These are phyloP conservation scores for Linderniella brevidens DNA, from an alignment of 257 asterid species.

Conservation along the genomic window DNA sequence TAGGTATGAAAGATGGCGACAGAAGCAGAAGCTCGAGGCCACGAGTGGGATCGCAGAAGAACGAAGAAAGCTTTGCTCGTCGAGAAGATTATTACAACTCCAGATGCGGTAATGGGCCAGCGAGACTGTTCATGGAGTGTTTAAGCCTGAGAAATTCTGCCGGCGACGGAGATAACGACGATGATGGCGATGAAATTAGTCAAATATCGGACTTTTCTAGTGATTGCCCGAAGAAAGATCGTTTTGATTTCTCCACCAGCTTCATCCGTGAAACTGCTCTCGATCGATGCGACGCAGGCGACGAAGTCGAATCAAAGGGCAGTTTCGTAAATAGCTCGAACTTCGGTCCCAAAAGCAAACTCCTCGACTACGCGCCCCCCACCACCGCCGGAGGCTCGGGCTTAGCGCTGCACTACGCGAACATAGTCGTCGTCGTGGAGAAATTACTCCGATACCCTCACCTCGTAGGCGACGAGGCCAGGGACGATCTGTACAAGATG, in stretches of 20 bases:
- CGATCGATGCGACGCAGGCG: constrained; percentile 6
- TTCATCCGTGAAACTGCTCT: too few species aligned
- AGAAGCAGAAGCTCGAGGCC: constrained; percentile 10
- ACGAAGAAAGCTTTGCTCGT: constrained; percentile 32
- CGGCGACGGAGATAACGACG: constrained; percentile 29
- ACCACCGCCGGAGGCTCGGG: constrained; percentile 84
- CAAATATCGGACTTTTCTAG: constrained; percentile 21
- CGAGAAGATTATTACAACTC: constrained; percentile 53
- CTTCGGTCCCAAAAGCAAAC: constrained; percentile 26
- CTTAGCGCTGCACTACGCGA: constrained; percentile 74
- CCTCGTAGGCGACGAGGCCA: constrained; percentile 78
- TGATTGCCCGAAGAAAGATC: too few species aligned
- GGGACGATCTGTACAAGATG: constrained; percentile 88
- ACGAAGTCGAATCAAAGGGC: constrained; percentile 8
- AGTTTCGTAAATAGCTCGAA: constrained; percentile 9
- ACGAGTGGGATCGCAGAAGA: constrained; percentile 17
- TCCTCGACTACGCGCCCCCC: constrained; percentile 34
- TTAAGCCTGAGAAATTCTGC: constrained; percentile 58
- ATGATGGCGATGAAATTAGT: constrained; percentile 42
- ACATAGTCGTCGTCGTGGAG: constrained; percentile 60
- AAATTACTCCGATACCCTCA: constrained; percentile 75
- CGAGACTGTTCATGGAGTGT: constrained; percentile 61
- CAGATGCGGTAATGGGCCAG: constrained; percentile 52
- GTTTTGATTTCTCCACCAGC: too few species aligned
- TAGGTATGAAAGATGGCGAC: too few species aligned